Percentiles rank a stretch among this genome's conserved stretches.
phyloP scores from a whole-genome alignment of 495 filamentous ascomycete species.

The Hypomontagnella monticulosa region DNA sequence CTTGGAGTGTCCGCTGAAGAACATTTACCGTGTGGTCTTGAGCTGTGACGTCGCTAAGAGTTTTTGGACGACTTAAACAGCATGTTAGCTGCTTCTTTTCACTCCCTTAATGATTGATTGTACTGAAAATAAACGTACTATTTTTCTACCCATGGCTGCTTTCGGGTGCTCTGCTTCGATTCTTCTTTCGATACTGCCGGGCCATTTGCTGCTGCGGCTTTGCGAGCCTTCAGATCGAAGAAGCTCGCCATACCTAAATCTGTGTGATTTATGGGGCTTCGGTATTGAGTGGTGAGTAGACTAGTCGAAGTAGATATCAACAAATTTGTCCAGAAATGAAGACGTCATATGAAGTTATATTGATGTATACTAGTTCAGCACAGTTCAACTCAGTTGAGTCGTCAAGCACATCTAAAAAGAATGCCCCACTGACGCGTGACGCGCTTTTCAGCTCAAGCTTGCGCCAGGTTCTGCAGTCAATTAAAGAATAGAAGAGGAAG shows the following conservation, averaged over 20 bases:
- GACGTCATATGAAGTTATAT: slow-evolving; percentile 2
- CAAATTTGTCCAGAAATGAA: neutral
- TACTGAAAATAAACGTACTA: slow-evolving; percentile 70
- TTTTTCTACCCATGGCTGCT: slow-evolving; percentile 99
- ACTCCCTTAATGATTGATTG: neutral
- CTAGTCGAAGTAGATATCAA: neutral
- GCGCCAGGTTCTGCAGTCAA: slow-evolving; percentile 20
- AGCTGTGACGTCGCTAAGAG: slow-evolving; percentile 91
- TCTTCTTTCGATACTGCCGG: slow-evolving; percentile 61
- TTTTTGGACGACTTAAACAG: slow-evolving; percentile 83
- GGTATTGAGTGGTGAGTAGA: neutral
- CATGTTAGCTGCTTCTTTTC: slow-evolving; percentile 29
- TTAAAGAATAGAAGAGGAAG: slow-evolving; percentile 30
- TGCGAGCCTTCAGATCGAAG: slow-evolving; percentile 94
- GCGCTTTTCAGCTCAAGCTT: slow-evolving; percentile 28
- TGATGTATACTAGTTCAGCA: slow-evolving; percentile 7
- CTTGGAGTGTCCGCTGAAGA: slow-evolving; percentile 90
- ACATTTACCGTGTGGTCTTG: slow-evolving; percentile 98
- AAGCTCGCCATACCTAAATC: slow-evolving; percentile 76
- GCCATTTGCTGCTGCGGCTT: slow-evolving; percentile 74
- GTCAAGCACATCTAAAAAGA: neutral
- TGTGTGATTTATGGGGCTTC: neutral
- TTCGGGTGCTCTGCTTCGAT: slow-evolving; percentile 67
- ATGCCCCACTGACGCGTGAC: slow-evolving; percentile 32
- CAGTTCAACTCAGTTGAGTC: neutral